Base-by-base conservation (phyloP, 2,329 filamentous ascomycete species). In the Pseudogymnoascus sp. region DNA sequence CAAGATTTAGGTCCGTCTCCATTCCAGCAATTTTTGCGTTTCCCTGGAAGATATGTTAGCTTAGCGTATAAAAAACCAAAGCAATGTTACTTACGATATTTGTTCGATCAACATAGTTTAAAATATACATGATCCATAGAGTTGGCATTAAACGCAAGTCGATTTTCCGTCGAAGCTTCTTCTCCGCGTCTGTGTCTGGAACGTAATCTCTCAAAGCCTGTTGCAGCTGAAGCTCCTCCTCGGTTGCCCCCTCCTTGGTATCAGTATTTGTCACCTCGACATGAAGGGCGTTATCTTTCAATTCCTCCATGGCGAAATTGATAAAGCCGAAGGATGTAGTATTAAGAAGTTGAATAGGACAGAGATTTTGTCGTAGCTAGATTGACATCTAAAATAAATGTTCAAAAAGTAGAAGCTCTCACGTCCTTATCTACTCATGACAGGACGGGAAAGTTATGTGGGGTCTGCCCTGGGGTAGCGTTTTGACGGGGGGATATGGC, bases 1-100 rank as follows among this genome's bases (percentile, higher is more conserved):
- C 61, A 4, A 69, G 64, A 7, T 40, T 5, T 0, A 85, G 72
- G 61, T 85, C 83, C 11, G 72, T 63, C 61, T 84, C 81, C 0
- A 85, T 74, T 0, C 77, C 77, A 1, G 80, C 81, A 41, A 83
- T 76, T 3, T 81, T 76, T 0, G 81, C 82, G 67, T 84, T 81
- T 0, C 81, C 78, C 1, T 67, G 17, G 9, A 4, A 35, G 3
- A 15, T 35, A 47, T 39, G 36, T 62, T 59, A 64, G 57, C 47
- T 26, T 36, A 10, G 21, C 10, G 5, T 21, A 17, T 24, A 5
- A n/a, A 37, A n/a, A 15, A 33, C 36, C 15, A 24, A 21, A 21
- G 21, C 15, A 35, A 29, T 4, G 21, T 36, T 17, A 59, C n/a
- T 41, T 58, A 67, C 65, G 31, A 84, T 74, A 64, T 84, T 84